These are phyloP conservation scores for Populus trichocarpa DNA, from an alignment of 441 rosid species.

Conservation along the genomic window DNA sequence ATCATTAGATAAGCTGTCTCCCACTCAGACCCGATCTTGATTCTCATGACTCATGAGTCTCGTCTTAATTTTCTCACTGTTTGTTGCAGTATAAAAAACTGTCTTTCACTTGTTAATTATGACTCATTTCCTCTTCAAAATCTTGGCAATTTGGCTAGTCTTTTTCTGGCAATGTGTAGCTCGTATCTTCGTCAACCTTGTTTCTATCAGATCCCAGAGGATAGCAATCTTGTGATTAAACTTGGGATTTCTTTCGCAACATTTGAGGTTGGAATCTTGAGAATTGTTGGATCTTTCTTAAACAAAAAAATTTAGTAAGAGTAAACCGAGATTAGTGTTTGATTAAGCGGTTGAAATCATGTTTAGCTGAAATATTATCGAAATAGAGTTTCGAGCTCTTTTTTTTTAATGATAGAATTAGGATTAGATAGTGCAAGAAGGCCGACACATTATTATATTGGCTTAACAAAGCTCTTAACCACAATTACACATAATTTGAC, in stretches of 20 bases:
- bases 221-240: no score
- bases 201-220: neutral
- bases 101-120: neutral
- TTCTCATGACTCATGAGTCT: neutral
- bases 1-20: conserved; percentile 14
- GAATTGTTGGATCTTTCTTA: no score
- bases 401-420: no score
- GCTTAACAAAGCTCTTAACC: no score
- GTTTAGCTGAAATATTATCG: no score
- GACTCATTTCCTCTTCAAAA: neutral
- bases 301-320: no score
- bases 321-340: no score
- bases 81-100: neutral
- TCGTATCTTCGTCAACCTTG: neutral
- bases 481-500: no score
- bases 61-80: neutral
- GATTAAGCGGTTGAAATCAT: no score
- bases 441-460: no score
- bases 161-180: neutral
- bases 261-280: neutral
- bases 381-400: no score
- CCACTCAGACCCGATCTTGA: conserved; percentile 1
- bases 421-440: no score
- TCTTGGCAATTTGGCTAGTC: neutral
- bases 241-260: neutral